Conservation (phyloP, 495 filamentous ascomycete species). For the Penicillium longicatenatum region DNA sequence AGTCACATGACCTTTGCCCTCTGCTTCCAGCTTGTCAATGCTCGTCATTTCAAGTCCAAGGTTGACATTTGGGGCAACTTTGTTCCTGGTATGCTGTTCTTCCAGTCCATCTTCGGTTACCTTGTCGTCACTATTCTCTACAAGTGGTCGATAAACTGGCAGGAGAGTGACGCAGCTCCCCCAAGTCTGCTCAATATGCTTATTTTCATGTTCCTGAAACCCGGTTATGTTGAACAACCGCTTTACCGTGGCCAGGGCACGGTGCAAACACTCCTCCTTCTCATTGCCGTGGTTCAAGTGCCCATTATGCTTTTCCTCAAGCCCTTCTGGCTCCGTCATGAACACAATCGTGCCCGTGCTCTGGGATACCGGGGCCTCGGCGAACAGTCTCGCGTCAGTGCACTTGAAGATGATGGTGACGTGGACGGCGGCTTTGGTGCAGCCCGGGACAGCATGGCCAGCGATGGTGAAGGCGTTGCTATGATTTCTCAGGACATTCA, state of each 20-base stretch:
- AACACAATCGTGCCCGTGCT: slow-evolving; percentile 86
- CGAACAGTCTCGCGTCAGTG: slow-evolving; percentile 80
- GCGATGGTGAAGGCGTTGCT: slow-evolving; percentile 83
- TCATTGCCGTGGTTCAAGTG: slow-evolving; percentile 82
- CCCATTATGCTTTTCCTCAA: slow-evolving; percentile 92
- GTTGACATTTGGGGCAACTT: slow-evolving; percentile 98
- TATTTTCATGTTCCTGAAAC: slow-evolving; percentile 98
- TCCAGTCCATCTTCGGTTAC: slow-evolving; percentile 98
- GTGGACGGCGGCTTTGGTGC: slow-evolving; percentile 45
- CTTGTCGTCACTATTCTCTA: slow-evolving; percentile 91
- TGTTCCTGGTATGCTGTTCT: slow-evolving; percentile 97
- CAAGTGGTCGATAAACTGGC: slow-evolving; percentile 96
- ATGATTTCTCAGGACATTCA: slow-evolving; percentile 88
- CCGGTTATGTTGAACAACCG: slow-evolving; percentile 69
- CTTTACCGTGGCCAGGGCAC: slow-evolving; percentile 75
- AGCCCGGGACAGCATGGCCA: slow-evolving; percentile 71
- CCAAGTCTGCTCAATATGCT: slow-evolving; percentile 96
- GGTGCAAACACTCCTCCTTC: slow-evolving; percentile 77
- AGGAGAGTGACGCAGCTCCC: slow-evolving; percentile 59
- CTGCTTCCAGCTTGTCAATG: slow-evolving; percentile 89
- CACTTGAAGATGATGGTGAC: slow-evolving; percentile 78
- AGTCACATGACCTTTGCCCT: slow-evolving; percentile 98
- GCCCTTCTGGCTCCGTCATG: slow-evolving; percentile 88
- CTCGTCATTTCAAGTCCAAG: slow-evolving; percentile 87
- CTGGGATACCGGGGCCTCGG: slow-evolving; percentile 91